Conservation (phyloP, 345 rosid genomes). For the Murraya paniculata region DNA sequence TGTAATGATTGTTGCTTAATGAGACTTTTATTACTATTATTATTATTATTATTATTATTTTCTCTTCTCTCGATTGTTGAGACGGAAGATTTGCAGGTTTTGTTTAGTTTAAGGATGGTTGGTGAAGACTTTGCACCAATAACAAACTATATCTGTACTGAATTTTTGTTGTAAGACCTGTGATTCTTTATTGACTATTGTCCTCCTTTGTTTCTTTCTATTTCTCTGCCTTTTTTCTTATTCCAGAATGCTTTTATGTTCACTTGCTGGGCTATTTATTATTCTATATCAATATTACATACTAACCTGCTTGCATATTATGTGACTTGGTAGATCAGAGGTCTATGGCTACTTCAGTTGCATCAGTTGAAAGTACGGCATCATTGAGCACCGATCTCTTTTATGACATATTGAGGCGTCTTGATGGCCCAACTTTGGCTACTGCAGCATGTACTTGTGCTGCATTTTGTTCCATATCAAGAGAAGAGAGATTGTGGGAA, state of each 20-base stretch:
- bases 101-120: not conserved
- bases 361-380: constrained; percentile 38
- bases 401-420: constrained; percentile 72
- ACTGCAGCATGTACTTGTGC: constrained; percentile 74
- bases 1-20: not conserved
- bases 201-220: not conserved
- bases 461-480: constrained; percentile 62
- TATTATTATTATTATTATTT: not conserved
- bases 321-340: constrained; percentile 3
- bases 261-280: not conserved
- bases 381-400: constrained; percentile 59
- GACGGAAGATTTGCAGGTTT: not conserved
- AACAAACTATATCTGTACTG: not conserved
- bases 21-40: not conserved
- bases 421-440: constrained; percentile 72
- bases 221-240: not conserved
- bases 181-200: not conserved
- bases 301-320: not conserved
- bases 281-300: not conserved
- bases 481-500: constrained; percentile 74
- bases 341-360: constrained; percentile 32
- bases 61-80: not conserved
- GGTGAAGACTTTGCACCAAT: not conserved
- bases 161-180: not conserved
- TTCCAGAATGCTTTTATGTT: not conserved